Base-by-base conservation (phyloP, 2,329 filamentous ascomycete genomes). In the Mollisia scopiformis region DNA sequence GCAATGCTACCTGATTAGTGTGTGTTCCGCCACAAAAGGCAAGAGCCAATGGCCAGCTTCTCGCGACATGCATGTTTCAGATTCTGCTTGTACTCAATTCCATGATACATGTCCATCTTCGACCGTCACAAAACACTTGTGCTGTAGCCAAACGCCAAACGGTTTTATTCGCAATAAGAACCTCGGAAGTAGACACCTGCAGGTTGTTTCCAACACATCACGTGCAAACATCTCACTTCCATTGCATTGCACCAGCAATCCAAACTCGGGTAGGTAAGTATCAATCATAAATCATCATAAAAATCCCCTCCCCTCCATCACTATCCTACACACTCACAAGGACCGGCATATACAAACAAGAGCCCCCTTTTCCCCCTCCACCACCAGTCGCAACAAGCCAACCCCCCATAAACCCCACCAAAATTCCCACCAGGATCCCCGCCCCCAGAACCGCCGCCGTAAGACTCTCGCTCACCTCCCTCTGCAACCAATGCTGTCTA, bases 401-500 rank as follows among this genome's bases (percentile, higher is more conserved):
- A 25, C 47, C 50, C 6, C 56, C 56, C 11, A 30, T 16, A 14
- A 53, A 23, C 10, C 47, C 47, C 14, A 53, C 1, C 6, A 43
- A 13, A 8, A 58, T 35, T 8, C 56, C 56, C 47, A 33, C 47
- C 56, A 30, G 33, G 16, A 37, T 59, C 50, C 6, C 52, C 56
- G n/a, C n/a, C 25, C 54, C n/a, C 25, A 52, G 13, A 2, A 57
- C 59, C 5, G 31, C 49, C 46, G 43, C 13, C 2, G 47, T 64
- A 31, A 64, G 47, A 4, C 62, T 57, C n/a, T 49, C 33, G 3
- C 51, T 57, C 25, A 64, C 53, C 21, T 64, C 62, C 21, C 54
- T 62, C 16, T 59, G 30, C 37, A 64, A 28, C 62, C 62, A 64
- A 31, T 54, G 52, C 49, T 57, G 53, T 30, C 54, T 47, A 25